phyloP scores from a whole-genome alignment of 108 stramenopile genomes.

The Pinguiococcus pyrenoidosus region DNA sequence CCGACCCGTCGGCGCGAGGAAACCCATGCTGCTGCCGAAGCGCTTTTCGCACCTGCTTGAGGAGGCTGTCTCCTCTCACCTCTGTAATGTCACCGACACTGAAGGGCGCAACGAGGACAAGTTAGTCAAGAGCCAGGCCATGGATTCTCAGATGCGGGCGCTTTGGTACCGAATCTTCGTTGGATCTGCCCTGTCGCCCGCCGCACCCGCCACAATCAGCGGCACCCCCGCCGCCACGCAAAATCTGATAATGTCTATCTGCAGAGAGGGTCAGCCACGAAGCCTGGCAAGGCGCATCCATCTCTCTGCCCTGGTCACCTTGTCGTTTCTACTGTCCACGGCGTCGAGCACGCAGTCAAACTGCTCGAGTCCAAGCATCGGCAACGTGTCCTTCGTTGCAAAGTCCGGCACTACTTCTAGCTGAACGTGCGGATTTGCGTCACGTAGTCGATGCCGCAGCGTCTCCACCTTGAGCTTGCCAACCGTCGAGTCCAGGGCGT shows the following conservation, averaged over 20 bases:
- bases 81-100: no score
- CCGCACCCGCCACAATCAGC: neutral
- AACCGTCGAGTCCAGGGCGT: neutral
- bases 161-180: neutral
- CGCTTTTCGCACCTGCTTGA: neutral
- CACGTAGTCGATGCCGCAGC: neutral
- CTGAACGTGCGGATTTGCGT: neutral
- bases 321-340: neutral
- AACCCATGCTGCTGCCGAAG: neutral
- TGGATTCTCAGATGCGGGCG: no score
- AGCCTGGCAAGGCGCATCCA: neutral
- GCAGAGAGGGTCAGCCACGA: no score
- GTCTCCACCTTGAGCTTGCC: neutral
- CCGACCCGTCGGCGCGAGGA: neutral
- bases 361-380: no score
- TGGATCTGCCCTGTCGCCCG: neutral
- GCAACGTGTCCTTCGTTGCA: no score
- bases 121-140: no score
- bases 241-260: no score
- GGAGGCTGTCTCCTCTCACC: no score
- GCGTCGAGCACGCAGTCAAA: slow-evolving; percentile 1
- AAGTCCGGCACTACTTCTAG: neutral
- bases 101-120: no score
- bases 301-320: neutral
- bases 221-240: neutral